Evolutionary conservation across 2,329 filamentous ascomycete genomes (phyloP).

Genomic region (Fusarium newnesense): DNA sequence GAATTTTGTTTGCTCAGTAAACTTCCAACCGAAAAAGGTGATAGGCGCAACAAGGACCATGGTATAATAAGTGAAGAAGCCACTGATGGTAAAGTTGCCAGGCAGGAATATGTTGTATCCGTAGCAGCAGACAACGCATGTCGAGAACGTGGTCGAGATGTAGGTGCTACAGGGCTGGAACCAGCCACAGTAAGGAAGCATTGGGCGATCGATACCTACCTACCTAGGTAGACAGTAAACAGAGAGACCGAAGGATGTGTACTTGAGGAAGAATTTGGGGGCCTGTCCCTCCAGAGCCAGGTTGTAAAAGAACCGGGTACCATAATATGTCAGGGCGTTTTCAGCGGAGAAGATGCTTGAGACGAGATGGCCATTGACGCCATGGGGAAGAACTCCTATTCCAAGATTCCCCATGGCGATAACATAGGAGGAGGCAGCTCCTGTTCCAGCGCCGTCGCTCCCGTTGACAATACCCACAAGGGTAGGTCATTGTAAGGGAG

Average conservation of each 20-base stretch:
- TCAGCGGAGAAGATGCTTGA: not conserved
- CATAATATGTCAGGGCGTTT: not conserved
- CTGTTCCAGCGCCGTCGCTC: not conserved
- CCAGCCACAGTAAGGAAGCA: not conserved
- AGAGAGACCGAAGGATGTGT: too few species aligned
- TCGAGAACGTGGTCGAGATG: not conserved
- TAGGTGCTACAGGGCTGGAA: slow-evolving; percentile 7
- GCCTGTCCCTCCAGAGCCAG: not conserved
- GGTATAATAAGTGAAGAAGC: slow-evolving; percentile 12
- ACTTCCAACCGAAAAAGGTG: slow-evolving; percentile 2
- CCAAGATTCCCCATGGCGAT: not conserved
- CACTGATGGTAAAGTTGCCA: not conserved
- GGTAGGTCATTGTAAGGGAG: not conserved
- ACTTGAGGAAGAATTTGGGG: not conserved
- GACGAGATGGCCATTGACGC: not conserved
- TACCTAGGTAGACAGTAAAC: too few species aligned
- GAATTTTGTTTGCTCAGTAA: slow-evolving; percentile 12
- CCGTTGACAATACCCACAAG: not conserved
- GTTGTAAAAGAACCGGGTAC: not conserved
- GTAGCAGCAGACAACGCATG: not conserved
- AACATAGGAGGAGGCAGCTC: not conserved
- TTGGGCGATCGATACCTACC: too few species aligned
- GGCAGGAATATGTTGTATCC: not conserved
- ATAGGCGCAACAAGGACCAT: slow-evolving; percentile 1
- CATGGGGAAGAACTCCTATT: not conserved